A percentile compares a stretch with the other conserved stretches of the same genome.
Conservation (phyloP, 31 red algal species). For the Porphyra umbilicalis region DNA sequence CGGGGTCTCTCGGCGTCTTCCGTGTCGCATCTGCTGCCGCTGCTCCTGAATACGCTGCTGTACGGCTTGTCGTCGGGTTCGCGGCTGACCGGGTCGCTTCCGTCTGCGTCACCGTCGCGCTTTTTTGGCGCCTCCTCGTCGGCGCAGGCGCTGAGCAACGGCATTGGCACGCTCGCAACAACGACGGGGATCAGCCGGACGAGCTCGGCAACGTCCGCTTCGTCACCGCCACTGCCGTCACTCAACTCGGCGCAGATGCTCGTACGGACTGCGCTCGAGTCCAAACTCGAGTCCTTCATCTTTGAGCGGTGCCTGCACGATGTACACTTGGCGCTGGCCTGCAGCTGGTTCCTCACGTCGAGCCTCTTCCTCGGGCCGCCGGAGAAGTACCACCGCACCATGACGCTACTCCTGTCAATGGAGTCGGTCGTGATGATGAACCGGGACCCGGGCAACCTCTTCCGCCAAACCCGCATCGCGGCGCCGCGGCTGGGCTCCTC, state of each 20-base stretch:
- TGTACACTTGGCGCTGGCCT: conserved; percentile 76
- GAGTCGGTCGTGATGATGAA: conserved; percentile 82
- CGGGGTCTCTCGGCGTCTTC: conserved; percentile 8
- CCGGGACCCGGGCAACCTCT: conserved; percentile 50
- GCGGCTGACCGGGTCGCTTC: conserved; percentile 10
- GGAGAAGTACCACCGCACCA: conserved; percentile 66
- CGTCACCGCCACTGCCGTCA: neutral
- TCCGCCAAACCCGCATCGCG: conserved; percentile 11
- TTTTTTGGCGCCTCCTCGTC: conserved; percentile 33
- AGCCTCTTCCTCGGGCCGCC: conserved; percentile 69
- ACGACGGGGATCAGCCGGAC: neutral
- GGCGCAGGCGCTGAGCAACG: conserved; percentile 26
- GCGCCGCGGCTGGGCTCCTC: neutral
- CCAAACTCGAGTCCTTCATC: conserved; percentile 74
- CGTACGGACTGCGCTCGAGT: conserved; percentile 44
- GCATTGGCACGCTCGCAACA: neutral
- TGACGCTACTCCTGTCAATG: conserved; percentile 82
- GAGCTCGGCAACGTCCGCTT: neutral
- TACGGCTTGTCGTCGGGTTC: conserved; percentile 49
- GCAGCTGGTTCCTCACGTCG: conserved; percentile 81
- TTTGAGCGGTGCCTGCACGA: conserved; percentile 61
- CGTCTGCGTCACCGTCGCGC: conserved; percentile 47
- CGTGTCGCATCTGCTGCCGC: conserved; percentile 77
- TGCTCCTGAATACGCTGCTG: conserved; percentile 80
- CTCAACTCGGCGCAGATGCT: conserved; percentile 3